These are phyloP conservation scores for Coniochaeta sp. DNA, from an alignment of 2,329 filamentous ascomycete species.

Conservation along the genomic window DNA sequence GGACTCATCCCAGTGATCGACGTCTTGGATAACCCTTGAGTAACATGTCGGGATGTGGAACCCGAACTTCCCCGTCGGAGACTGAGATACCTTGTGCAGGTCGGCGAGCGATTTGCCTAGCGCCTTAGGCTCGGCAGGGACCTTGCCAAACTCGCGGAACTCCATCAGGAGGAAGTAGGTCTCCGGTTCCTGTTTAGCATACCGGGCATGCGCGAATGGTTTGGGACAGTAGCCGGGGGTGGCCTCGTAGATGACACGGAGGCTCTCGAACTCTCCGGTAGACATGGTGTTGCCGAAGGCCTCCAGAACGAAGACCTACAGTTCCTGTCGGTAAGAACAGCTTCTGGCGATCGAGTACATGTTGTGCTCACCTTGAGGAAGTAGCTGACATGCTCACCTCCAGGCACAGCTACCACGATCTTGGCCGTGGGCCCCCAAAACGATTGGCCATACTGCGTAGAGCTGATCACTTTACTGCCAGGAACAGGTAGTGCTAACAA, in stretches of 20 bases:
- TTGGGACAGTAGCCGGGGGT: slow-evolving; percentile 6
- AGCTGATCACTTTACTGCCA: not conserved
- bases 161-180: slow-evolving; percentile 10
- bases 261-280: slow-evolving; percentile 9
- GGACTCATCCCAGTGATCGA: slow-evolving; percentile 11
- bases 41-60: slow-evolving; percentile 25
- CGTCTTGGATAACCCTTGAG: slow-evolving; percentile 14
- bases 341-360: not conserved
- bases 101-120: slow-evolving; percentile 7
- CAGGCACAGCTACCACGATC: slow-evolving; percentile 3
- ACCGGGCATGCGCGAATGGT: slow-evolving; percentile 6
- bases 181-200: not conserved
- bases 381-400: slow-evolving; percentile 2
- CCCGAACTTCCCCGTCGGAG: slow-evolving; percentile 26
- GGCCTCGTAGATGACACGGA: slow-evolving; percentile 8
- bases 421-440: slow-evolving; percentile 9
- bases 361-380: slow-evolving; percentile 5
- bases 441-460: slow-evolving; percentile 4
- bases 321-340: not conserved
- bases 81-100: slow-evolving; percentile 7
- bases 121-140: slow-evolving; percentile 1
- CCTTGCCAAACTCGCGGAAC: slow-evolving; percentile 6
- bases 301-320: not conserved
- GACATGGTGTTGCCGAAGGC: slow-evolving; percentile 6
- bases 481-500: not conserved